Evolutionary conservation across 768 basidiomycete species (phyloP), one percentile per base, ranked within the genome.

Genomic region (Roridomyces roridus): DNA sequence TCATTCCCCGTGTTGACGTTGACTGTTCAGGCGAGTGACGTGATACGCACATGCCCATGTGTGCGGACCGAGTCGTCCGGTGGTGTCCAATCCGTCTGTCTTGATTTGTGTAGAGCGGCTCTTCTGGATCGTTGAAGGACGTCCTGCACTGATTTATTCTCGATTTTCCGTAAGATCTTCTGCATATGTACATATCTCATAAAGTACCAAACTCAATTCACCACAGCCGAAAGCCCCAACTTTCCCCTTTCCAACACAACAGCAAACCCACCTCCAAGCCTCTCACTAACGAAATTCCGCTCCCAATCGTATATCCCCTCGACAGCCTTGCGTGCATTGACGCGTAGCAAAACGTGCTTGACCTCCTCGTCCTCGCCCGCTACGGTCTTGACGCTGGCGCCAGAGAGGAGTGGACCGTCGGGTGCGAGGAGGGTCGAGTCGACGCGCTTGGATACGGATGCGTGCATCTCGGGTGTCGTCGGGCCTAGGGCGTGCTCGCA

Each of bases 261-360:
- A 10, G 44, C 41, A n/a, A 57, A 34, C 6, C 64, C 64, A 29
- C 4, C 31, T 4, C 57, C 51, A 14, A 65, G 48, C 46, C 42
- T 53, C 39, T 62, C 61, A 4, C 53, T 21, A 7, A 59, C 47
- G 39, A 65, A 63, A 23, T 62, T 50, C 20, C 35, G 48, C 48
- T 62, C 15, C 57, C 57, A 56, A 59, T 65, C 34, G 15, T 34
- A 34, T 41, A 46, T 41, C 12, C 61, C 61, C 14, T 62, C 51
- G 21, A 65, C 26, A 10, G 64, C 57, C 48, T 65, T 60, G 24
- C 58, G 47, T n/a, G 64, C 64, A 6, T 60, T 49, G 7, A 62
- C 29, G 6, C 48, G 34, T 8, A 34, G 48, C n/a, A 50, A 26
- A 11, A 50, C 48, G 35, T 37, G 23, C 34, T 50, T 37, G 34